Base-by-base conservation (phyloP, 1,139 yeast species). In the Scheffersomyces lignicola region DNA sequence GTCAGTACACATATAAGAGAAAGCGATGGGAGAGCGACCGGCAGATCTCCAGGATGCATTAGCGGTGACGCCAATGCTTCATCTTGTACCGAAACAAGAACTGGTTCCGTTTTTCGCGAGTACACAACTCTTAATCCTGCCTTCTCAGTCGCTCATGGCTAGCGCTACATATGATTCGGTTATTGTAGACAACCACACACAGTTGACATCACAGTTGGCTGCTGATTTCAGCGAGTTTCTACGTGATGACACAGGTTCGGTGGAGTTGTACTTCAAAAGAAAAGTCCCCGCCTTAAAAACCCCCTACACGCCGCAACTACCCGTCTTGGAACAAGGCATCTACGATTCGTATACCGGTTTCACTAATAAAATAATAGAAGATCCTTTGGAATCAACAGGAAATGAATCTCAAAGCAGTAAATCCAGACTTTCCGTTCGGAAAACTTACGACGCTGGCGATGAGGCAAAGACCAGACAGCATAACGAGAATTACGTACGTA, bases 1-100 rank as follows among this genome's bases (percentile, higher is more conserved):
- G n/a, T n/a, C n/a, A n/a, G n/a, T n/a, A n/a, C n/a, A n/a, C n/a
- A n/a, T n/a, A n/a, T 14, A 6, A 5, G 6, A 20, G 15, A 22
- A 16, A 25, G 10, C 22, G 17, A 32, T 32, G 36, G 36, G 29
- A 13, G 20, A 24, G 9, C 29, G 22, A 17, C 58, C 56, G 3
- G 30, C 37, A 10, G 49, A 51, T 33, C 34, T 60, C 12, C 45
- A 42, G 21, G 58, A 56, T 33, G 58, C 59, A 12, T 43, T 60
- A 29, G 44, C 57, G 12, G 48, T 54, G 5, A 52, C 59, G 8
- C 69, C 69, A 3, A 39, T 63, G 11, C 39, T 51, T 12, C 63
- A 59, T 36, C 44, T 62, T 11, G 39, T 62, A 10, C 68, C 69
- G 6, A 54, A 48, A 16, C 66, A 60, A 32, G 56, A 49, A 20